These are phyloP conservation scores for Phenoliferia sp. DNA, from an alignment of 1,284 basidiomycete species.

Conservation along the genomic window DNA sequence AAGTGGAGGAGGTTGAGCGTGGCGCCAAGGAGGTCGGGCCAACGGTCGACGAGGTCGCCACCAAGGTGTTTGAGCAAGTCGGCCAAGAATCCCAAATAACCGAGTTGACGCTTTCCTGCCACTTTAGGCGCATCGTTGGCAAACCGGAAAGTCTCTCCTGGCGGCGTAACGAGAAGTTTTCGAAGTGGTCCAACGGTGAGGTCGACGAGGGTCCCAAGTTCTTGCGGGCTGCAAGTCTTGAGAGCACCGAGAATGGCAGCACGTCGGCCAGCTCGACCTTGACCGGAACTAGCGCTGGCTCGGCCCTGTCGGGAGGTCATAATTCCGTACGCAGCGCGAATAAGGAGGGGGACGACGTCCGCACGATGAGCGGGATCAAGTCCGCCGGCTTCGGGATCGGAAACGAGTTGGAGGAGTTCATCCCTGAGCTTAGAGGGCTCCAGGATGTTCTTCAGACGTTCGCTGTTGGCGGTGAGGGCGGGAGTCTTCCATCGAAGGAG, in stretches of 20 bases:
- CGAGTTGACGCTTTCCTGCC: constrained; percentile 68
- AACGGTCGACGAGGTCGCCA: constrained; percentile 54
- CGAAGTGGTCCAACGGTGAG: constrained; percentile 82
- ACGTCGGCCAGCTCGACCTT: constrained; percentile 65
- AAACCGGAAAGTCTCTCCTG: constrained; percentile 30
- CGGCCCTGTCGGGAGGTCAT: constrained; percentile 79
- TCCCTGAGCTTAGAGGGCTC: constrained; percentile 88
- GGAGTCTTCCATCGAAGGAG: constrained; percentile 78
- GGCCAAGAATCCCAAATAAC: constrained; percentile 76
- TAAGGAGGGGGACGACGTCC: constrained; percentile 67
- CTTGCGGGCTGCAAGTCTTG: constrained; percentile 63
- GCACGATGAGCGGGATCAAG: constrained; percentile 61
- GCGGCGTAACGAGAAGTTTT: constrained; percentile 32
- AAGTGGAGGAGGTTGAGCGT: constrained; percentile 61
- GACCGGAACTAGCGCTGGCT: constrained; percentile 46
- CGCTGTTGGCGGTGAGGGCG: constrained; percentile 60
- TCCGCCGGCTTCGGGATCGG: constrained; percentile 49
- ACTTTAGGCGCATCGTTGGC: constrained; percentile 18
- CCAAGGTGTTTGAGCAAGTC: constrained; percentile 78
- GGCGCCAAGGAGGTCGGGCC: constrained; percentile 65
- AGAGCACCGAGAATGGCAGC: constrained; percentile 71
- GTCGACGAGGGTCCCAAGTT: constrained; percentile 73
- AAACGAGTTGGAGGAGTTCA: constrained; percentile 67
- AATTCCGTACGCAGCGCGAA: constrained; percentile 79
- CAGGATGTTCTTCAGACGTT: constrained; percentile 64